These are phyloP conservation scores for Curvularia lunata DNA, from an alignment of 2,329 filamentous ascomycete genomes.

Conservation along the genomic window DNA sequence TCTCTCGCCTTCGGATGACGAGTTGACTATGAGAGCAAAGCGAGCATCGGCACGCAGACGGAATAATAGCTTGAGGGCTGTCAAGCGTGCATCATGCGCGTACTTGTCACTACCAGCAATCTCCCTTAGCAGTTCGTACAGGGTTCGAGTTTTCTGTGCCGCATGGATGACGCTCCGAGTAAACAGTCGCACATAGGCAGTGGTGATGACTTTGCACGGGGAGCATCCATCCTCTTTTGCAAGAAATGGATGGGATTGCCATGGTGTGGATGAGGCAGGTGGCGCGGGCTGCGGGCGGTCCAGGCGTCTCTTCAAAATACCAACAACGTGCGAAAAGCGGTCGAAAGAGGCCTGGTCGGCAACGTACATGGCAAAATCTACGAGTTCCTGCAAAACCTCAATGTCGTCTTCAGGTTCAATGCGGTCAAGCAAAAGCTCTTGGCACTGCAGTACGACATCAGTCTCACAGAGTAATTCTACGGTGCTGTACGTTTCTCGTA, in stretches of 20 bases:
- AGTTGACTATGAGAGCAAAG: slow-evolving; percentile 74
- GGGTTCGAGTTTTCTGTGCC: slow-evolving; percentile 65
- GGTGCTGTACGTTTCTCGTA: slow-evolving; percentile 59
- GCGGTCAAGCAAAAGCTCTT: slow-evolving; percentile 66
- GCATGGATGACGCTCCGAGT: slow-evolving; percentile 73
- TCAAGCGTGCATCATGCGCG: slow-evolving; percentile 48
- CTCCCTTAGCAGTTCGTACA: slow-evolving; percentile 46
- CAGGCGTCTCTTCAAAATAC: slow-evolving; percentile 53
- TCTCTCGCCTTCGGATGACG: slow-evolving; percentile 73
- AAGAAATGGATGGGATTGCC: slow-evolving; percentile 26
- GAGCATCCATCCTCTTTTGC: slow-evolving; percentile 51
- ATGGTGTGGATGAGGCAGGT: slow-evolving; percentile 24
- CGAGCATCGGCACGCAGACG: slow-evolving; percentile 83
- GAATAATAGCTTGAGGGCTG: slow-evolving; percentile 63
- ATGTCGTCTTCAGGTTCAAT: slow-evolving; percentile 69
- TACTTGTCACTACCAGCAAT: slow-evolving; percentile 42
- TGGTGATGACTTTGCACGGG: slow-evolving; percentile 71
- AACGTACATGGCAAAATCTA: slow-evolving; percentile 69
- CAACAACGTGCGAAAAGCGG: slow-evolving; percentile 59
- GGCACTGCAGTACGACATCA: slow-evolving; percentile 64
- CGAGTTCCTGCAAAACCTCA: slow-evolving; percentile 67
- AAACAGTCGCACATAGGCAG: slow-evolving; percentile 77
- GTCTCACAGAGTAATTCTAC: slow-evolving; percentile 64
- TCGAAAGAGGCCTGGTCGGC: slow-evolving; percentile 64
- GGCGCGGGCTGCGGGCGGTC: slow-evolving; percentile 29